Conservation (phyloP, 2,329 filamentous ascomycete species). For the Sporothrix inflata region DNA sequence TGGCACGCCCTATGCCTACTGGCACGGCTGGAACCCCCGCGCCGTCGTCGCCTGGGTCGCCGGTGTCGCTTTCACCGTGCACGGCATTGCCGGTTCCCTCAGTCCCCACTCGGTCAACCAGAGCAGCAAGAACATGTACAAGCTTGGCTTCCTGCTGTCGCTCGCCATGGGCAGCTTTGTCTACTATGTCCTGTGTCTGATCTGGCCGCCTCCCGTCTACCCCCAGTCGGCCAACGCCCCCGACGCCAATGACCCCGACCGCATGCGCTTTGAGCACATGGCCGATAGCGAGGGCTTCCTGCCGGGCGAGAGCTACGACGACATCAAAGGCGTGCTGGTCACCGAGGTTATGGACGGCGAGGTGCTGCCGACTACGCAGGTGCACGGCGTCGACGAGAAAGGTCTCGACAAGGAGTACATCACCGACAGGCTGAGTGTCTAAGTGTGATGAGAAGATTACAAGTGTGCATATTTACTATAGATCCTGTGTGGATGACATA, state of each 20-base stretch:
- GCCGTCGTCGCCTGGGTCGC: slow-evolving; percentile 42
- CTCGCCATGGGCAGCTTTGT: slow-evolving; percentile 38
- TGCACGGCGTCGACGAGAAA: slow-evolving; percentile 1
- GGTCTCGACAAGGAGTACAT: slow-evolving; percentile 11
- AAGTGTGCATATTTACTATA: too few species aligned
- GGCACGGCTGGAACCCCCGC: slow-evolving; percentile 16
- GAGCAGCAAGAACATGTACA: slow-evolving; percentile 40
- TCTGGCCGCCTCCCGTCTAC: slow-evolving; percentile 33
- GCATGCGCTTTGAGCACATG: slow-evolving; percentile 26
- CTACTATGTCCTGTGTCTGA: slow-evolving; percentile 35
- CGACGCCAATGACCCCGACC: neutral
- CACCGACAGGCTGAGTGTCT: slow-evolving; percentile 16
- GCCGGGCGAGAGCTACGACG: slow-evolving; percentile 21
- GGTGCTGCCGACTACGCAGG: neutral
- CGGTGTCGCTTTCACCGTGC: slow-evolving; percentile 39
- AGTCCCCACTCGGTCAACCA: slow-evolving; percentile 38
- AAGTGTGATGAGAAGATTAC: neutral
- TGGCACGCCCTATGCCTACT: slow-evolving; percentile 1
- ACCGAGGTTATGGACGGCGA: slow-evolving; percentile 7
- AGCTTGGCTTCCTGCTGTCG: slow-evolving; percentile 42
- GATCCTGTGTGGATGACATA: too few species aligned
- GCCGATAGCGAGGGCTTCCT: slow-evolving; percentile 25
- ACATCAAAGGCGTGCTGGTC: slow-evolving; percentile 26
- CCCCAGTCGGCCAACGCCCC: neutral
- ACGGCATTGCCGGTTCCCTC: slow-evolving; percentile 38